Evolutionary conservation across 768 basidiomycete species (phyloP).

Genomic region (Coprinopsis cinerea): DNA sequence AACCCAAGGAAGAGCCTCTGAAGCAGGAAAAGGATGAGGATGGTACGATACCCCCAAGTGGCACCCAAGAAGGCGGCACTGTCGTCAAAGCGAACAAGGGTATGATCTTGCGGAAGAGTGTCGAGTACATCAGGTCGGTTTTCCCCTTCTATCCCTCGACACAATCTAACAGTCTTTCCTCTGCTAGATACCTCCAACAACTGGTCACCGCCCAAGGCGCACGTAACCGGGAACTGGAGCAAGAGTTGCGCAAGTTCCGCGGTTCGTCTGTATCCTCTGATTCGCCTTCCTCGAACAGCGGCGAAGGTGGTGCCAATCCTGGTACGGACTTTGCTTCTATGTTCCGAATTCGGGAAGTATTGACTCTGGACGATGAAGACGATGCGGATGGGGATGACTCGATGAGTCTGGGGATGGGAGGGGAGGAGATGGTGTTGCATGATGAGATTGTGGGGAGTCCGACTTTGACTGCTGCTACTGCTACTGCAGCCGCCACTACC

Average conservation of each 20-base stretch:
- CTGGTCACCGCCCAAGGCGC: conserved; percentile 76
- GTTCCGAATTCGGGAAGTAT: not conserved
- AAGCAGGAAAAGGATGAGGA: conserved; percentile 16
- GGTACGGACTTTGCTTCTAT: not conserved
- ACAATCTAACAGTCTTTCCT: not conserved
- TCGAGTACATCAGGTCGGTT: conserved; percentile 54
- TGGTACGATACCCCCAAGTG: conserved; percentile 14
- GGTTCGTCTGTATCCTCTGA: conserved; percentile 33
- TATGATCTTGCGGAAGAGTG: conserved; percentile 83
- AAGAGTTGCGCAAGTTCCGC: conserved; percentile 37
- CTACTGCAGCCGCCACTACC: not conserved
- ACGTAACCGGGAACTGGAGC: conserved; percentile 74
- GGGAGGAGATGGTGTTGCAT: conserved; percentile 18
- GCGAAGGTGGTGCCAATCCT: conserved; percentile 4
- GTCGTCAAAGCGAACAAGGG: conserved; percentile 91
- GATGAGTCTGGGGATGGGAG: conserved; percentile 11
- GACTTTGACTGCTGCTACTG: not conserved
- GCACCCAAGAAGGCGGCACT: conserved; percentile 26
- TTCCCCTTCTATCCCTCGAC: conserved; percentile 3
- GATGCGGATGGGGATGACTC: conserved; percentile 6
- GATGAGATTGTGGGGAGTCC: conserved; percentile 10
- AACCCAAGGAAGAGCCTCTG: not conserved
- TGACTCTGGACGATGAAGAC: conserved; percentile 3
- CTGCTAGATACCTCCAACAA: conserved; percentile 70
- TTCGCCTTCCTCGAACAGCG: conserved; percentile 9